Conservation (phyloP, 495 filamentous ascomycete genomes). For the Neurospora sp. region DNA sequence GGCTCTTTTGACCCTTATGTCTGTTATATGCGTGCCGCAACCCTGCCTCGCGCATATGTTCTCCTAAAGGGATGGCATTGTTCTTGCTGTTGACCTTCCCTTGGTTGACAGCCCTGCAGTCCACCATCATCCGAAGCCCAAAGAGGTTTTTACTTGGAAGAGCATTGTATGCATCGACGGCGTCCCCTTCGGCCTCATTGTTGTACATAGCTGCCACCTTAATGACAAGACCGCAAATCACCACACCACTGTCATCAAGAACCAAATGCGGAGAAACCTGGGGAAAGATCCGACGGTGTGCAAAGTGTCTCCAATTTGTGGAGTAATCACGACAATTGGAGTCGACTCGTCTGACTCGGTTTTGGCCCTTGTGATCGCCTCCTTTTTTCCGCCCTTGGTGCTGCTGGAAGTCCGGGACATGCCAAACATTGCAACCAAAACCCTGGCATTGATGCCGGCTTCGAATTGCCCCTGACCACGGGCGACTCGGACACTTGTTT, state of each 20-base stretch:
- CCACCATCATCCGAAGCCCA: neutral
- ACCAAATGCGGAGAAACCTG: neutral
- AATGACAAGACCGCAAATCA: neutral
- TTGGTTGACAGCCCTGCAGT: neutral
- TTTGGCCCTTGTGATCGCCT: neutral
- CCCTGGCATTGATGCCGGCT: neutral
- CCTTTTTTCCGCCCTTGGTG: neutral
- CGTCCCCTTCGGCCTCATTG: neutral
- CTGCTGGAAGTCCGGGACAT: neutral
- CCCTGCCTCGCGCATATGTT: neutral
- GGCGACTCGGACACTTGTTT: slow-evolving; percentile 20
- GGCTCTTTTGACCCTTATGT: neutral
- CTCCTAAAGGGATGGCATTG: neutral
- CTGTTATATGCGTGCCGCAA: neutral
- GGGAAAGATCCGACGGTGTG: neutral
- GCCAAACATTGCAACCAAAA: neutral
- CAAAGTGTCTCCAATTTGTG: neutral
- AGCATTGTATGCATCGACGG: neutral
- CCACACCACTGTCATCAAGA: neutral
- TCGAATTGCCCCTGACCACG: neutral
- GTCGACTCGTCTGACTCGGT: neutral
- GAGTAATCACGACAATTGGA: neutral
- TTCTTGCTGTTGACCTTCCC: neutral
- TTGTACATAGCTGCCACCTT: neutral
- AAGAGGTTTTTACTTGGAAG: neutral